Evolutionary conservation across 1,139 yeast genomes (phyloP).

Genomic region (Taphrina pruni): DNA sequence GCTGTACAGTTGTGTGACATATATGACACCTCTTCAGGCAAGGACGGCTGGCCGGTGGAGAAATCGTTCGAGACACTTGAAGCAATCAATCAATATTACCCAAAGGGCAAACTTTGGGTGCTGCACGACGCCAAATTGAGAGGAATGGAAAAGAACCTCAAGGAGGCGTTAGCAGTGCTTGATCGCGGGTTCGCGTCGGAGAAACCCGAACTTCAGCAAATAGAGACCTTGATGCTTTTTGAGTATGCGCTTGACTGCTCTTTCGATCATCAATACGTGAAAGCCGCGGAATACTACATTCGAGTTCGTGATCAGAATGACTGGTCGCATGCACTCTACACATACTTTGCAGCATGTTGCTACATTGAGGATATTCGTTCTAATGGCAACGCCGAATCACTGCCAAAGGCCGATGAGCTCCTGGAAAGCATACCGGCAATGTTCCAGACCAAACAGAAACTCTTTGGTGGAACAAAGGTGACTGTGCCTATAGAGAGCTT

Average conservation of each 20-base stretch:
- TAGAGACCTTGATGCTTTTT: conserved; percentile 82
- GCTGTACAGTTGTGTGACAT: conserved; percentile 93
- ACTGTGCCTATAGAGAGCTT: conserved; percentile 92
- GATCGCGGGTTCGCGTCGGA: conserved; percentile 53
- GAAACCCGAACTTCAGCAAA: conserved; percentile 79
- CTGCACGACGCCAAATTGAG: conserved; percentile 87
- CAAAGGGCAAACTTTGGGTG: conserved; percentile 90
- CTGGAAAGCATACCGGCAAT: conserved; percentile 70
- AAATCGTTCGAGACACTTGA: conserved; percentile 47
- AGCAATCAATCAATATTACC: conserved; percentile 59
- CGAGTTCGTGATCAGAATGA: conserved; percentile 74
- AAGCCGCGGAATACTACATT: conserved; percentile 78
- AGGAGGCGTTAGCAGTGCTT: conserved; percentile 73
- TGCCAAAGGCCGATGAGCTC: conserved; percentile 56
- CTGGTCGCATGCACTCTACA: conserved; percentile 91
- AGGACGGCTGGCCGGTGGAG: conserved; percentile 43
- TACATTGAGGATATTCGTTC: conserved; percentile 62
- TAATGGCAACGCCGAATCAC: conserved; percentile 49
- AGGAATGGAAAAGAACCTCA: conserved; percentile 71
- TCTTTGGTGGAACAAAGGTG: conserved; percentile 62
- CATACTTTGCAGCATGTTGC: conserved; percentile 85
- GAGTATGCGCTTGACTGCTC: conserved; percentile 83
- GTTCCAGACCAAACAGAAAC: conserved; percentile 65
- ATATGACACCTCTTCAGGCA: conserved; percentile 49
- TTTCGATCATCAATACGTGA: conserved; percentile 76